Evolutionary conservation across 495 filamentous ascomycete genomes (phyloP).

Genomic region (Penicillium flavigenum): DNA sequence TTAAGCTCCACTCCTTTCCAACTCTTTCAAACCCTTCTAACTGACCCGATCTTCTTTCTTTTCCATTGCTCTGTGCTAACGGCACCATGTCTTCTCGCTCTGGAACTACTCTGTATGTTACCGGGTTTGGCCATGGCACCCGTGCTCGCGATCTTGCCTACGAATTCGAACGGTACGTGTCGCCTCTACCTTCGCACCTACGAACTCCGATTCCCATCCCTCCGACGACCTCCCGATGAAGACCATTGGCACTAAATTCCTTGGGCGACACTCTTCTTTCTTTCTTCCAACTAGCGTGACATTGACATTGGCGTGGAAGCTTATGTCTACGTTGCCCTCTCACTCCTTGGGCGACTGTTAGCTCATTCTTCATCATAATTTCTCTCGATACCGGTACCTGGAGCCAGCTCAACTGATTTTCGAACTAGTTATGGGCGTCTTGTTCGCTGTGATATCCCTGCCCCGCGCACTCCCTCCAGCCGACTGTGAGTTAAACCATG

Average conservation of each 20-base stretch:
- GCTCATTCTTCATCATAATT: slow-evolving; percentile 17
- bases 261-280: slow-evolving; percentile 4
- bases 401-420: slow-evolving; percentile 10
- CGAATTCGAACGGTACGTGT: slow-evolving; percentile 99
- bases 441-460: slow-evolving; percentile 98
- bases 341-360: slow-evolving; percentile 6
- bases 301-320: slow-evolving; percentile 9
- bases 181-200: slow-evolving; percentile 47
- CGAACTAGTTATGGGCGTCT: slow-evolving; percentile 87
- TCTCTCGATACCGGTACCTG: slow-evolving; percentile 2
- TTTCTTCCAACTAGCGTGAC: slow-evolving; percentile 3
- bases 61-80: not conserved
- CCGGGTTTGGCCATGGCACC: slow-evolving; percentile 97
- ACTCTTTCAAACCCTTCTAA: not conserved
- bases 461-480: slow-evolving; percentile 86
- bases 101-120: slow-evolving; percentile 93
- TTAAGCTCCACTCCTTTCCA: slow-evolving; percentile 2
- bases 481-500: slow-evolving; percentile 71
- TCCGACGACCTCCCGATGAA: slow-evolving; percentile 22
- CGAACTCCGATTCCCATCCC: slow-evolving; percentile 12
- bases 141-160: slow-evolving; percentile 99
- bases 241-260: slow-evolving; percentile 1
- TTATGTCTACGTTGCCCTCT: slow-evolving; percentile 1
- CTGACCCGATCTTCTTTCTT: not conserved
- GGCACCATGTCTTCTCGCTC: slow-evolving; percentile 85